These are phyloP conservation scores for Beauveria australis DNA, from an alignment of 2,329 filamentous ascomycete genomes.

Conservation along the genomic window DNA sequence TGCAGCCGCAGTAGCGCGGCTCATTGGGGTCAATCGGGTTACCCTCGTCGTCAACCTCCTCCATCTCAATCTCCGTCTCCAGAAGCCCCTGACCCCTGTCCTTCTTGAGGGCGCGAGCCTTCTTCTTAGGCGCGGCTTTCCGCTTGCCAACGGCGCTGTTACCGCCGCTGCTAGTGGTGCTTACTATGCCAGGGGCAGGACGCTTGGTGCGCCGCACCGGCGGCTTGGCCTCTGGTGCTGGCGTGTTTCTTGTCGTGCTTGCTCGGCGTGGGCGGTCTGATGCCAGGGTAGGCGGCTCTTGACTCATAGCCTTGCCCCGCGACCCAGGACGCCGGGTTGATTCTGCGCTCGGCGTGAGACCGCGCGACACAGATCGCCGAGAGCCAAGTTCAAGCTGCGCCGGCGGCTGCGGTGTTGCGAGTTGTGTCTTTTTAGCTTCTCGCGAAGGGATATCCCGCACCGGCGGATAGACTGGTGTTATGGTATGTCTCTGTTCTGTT, in stretches of 20 bases:
- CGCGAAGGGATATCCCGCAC: slow-evolving; percentile 19
- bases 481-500: slow-evolving; percentile 20
- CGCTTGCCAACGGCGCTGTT: slow-evolving; percentile 64
- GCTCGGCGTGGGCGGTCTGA: slow-evolving; percentile 46
- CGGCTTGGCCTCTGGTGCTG: slow-evolving; percentile 40
- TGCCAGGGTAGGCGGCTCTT: slow-evolving; percentile 42
- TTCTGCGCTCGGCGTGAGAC: slow-evolving; percentile 27
- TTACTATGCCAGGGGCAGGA: slow-evolving; percentile 66
- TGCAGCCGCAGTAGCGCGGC: slow-evolving; percentile 69
- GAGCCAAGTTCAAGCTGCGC: slow-evolving; percentile 17
- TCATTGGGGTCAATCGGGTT: slow-evolving; percentile 68
- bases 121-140: slow-evolving; percentile 61
- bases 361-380: slow-evolving; percentile 26
- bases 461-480: slow-evolving; percentile 25
- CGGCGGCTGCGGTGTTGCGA: slow-evolving; percentile 1
- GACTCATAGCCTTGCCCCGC: slow-evolving; percentile 43
- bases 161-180: slow-evolving; percentile 50
- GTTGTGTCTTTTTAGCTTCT: slow-evolving; percentile 21
- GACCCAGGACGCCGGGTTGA: slow-evolving; percentile 39
- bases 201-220: slow-evolving; percentile 55
- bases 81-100: slow-evolving; percentile 34
- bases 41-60: slow-evolving; percentile 59
- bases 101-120: slow-evolving; percentile 42
- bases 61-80: slow-evolving; percentile 39
- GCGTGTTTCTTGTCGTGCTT: slow-evolving; percentile 50